Percentiles rank a stretch among this genome's conserved stretches.
phyloP scores from a whole-genome alignment of 2,329 filamentous ascomycete genomes.

The Sporothrix humicola region DNA sequence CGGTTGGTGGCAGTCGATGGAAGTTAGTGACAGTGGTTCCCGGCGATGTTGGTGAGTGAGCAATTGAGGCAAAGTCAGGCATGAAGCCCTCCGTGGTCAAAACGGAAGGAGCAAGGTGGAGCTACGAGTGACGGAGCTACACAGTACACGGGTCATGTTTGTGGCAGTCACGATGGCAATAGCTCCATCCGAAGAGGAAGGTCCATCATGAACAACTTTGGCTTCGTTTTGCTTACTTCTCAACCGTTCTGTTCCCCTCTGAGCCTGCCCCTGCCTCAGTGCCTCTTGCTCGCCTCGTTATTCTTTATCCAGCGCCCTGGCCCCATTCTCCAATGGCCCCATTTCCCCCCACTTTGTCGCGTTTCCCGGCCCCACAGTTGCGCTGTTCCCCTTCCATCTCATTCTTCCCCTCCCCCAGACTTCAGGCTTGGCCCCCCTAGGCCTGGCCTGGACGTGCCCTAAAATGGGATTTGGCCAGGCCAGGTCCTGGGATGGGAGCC shows the following conservation, averaged over 20 bases:
- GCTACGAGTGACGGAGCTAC: neutral
- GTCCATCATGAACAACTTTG: neutral
- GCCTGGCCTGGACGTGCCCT: too few relatives aligned
- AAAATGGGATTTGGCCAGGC: too few relatives aligned
- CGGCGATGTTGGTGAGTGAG: too few relatives aligned
- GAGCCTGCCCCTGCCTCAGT: neutral
- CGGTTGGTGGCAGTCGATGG: too few relatives aligned
- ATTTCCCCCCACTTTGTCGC: neutral
- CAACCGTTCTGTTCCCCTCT: neutral
- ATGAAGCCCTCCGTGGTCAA: neutral
- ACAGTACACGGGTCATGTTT: neutral
- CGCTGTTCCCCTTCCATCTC: neutral
- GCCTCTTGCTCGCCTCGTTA: constrained; percentile 12
- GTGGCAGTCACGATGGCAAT: constrained; percentile 9
- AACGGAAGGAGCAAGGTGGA: neutral
- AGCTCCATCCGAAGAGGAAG: neutral
- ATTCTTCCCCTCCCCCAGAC: constrained; percentile 28
- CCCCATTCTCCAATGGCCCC: neutral
- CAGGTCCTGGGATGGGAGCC: neutral
- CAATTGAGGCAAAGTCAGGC: neutral
- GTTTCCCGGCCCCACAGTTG: neutral
- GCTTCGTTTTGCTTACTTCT: neutral
- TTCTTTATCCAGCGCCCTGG: constrained; percentile 25
- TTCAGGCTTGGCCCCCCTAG: neutral
- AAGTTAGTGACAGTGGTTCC: neutral